phyloP scores from a whole-genome alignment of 257 asterid genomes.

The Solanum rostratum region DNA sequence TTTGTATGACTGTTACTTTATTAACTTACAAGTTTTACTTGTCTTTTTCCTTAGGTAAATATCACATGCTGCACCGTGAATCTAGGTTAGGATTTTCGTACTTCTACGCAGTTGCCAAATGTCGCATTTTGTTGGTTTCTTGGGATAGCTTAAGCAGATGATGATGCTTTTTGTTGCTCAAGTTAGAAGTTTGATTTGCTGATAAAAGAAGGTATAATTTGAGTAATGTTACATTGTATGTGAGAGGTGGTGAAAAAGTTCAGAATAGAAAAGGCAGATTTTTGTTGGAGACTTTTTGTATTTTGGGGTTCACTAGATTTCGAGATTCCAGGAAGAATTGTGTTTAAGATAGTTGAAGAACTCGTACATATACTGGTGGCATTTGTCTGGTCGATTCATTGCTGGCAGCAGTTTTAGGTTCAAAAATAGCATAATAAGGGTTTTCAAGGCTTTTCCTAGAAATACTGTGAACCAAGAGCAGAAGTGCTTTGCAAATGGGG shows the following conservation, averaged over 20 bases:
- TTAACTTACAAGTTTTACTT: background rate
- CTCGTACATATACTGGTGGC: background rate
- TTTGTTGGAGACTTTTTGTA: background rate
- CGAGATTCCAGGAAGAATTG: background rate
- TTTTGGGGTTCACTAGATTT: background rate
- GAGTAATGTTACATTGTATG: constrained; percentile 26
- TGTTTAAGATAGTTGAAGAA: background rate
- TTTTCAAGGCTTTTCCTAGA: background rate
- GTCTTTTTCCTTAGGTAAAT: constrained; percentile 12
- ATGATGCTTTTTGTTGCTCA: constrained; percentile 10
- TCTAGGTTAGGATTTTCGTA: constrained; percentile 23
- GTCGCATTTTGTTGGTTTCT: constrained; percentile 14
- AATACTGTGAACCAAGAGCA: constrained; percentile 3
- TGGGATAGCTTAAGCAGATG: constrained; percentile 18
- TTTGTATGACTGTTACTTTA: constrained; percentile 11
- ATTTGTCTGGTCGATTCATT: background rate
- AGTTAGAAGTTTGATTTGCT: constrained; percentile 1
- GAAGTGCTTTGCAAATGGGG: constrained; percentile 48
- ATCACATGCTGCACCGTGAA: constrained; percentile 29
- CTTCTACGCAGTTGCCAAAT: constrained; percentile 18
- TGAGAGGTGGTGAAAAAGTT: constrained; percentile 4
- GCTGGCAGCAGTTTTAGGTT: background rate
- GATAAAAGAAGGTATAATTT: background rate
- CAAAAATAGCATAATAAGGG: constrained; percentile 10
- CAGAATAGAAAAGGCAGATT: background rate